Percentiles rank a stretch among this genome's conserved stretches.
These are phyloP conservation scores for Neoboletus magnificus DNA, from an alignment of 768 basidiomycete species.

Conservation along the genomic window DNA sequence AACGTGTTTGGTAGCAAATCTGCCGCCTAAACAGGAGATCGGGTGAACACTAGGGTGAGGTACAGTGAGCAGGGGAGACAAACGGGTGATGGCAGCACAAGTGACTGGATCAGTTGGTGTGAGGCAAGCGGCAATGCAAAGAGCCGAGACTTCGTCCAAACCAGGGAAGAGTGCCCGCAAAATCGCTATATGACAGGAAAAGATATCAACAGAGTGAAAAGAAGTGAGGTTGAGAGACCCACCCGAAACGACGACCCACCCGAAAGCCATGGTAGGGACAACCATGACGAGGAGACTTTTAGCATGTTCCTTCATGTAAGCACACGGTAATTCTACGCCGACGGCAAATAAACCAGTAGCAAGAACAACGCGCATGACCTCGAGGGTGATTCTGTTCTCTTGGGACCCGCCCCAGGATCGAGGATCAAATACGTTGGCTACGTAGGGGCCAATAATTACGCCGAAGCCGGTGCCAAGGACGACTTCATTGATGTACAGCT, in stretches of 20 bases:
- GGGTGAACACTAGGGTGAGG: not conserved
- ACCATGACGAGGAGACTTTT: conserved; percentile 68
- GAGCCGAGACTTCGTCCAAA: conserved; percentile 67
- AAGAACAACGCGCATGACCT: conserved; percentile 84
- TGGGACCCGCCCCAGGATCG: conserved; percentile 65
- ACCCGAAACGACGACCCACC: conserved; percentile 78
- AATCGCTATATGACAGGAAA: conserved; percentile 43
- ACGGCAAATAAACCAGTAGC: conserved; percentile 93
- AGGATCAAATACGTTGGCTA: conserved; percentile 70
- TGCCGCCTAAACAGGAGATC: conserved; percentile 48
- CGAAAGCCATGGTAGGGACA: conserved; percentile 80
- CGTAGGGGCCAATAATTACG: conserved; percentile 65
- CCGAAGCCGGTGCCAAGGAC: conserved; percentile 78
- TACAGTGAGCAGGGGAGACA: conserved; percentile 12
- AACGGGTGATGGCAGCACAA: conserved; percentile 77
- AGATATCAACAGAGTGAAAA: not conserved
- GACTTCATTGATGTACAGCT: conserved; percentile 92
- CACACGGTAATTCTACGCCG: conserved; percentile 86
- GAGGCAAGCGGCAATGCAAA: conserved; percentile 85
- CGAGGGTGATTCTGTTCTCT: conserved; percentile 68
- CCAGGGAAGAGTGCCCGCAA: conserved; percentile 70
- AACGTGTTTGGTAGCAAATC: conserved; percentile 66
- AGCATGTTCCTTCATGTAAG: conserved; percentile 80
- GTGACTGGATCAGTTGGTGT: conserved; percentile 96
- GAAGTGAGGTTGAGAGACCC: conserved; percentile 14